Evolutionary conservation across 352 stramenopile genomes (phyloP).

Genomic region (Chrysophaeum taylorii): DNA sequence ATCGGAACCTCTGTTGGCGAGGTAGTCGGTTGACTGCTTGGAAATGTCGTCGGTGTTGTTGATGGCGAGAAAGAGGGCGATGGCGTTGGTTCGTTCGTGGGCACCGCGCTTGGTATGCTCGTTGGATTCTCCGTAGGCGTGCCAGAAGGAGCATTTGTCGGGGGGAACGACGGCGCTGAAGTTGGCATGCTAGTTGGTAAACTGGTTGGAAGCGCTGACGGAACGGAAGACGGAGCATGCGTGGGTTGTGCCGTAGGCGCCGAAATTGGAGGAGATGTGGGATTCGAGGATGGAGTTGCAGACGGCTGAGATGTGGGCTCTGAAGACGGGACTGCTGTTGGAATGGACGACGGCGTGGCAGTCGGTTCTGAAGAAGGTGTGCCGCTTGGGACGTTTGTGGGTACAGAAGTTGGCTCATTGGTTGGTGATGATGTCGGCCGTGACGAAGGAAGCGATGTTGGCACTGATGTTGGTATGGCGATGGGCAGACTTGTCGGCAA

Average conservation of each 20-base stretch:
- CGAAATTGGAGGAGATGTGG: background rate
- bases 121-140: background rate
- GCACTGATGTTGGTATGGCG: background rate
- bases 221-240: constrained; percentile 13
- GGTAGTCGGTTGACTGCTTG: constrained; percentile 1
- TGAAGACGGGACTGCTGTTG: background rate
- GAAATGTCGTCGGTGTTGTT: background rate
- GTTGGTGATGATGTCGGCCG: background rate
- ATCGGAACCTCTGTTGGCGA: background rate
- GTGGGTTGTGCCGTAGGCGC: constrained; percentile 4
- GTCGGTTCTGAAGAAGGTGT: background rate
- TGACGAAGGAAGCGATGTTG: background rate
- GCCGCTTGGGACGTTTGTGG: background rate
- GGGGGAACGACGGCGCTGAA: constrained; percentile 3
- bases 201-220: background rate
- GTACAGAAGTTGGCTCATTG: constrained; percentile 8
- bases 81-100: background rate
- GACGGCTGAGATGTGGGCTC: background rate
- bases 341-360: background rate
- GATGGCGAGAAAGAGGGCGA: constrained; percentile 7
- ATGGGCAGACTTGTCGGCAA: background rate
- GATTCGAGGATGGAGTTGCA: constrained; percentile 1
- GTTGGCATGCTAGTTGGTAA: constrained; percentile 7
- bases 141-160: background rate
- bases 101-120: background rate